Percentiles rank a stretch among this genome's conserved stretches.
These are phyloP conservation scores for Bolboschoenus planiculmis DNA, from an alignment of 176 grass and related monocot species.

Conservation along the genomic window DNA sequence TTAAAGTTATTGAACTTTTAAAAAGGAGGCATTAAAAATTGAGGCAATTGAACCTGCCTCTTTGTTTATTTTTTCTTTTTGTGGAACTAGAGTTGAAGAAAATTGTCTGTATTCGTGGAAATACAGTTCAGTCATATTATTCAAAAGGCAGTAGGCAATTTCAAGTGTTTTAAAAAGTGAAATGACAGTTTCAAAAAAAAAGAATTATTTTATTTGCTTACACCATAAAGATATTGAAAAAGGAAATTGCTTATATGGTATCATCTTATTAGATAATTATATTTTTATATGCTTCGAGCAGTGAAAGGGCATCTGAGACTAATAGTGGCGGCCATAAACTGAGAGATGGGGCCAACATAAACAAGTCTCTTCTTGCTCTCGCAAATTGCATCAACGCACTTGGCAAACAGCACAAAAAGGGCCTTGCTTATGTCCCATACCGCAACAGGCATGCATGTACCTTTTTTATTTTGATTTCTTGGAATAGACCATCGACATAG, in stretches of 20 bases:
- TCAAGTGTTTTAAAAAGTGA: not conserved
- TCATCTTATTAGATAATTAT: slow-evolving; percentile 7
- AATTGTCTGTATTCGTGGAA: not conserved
- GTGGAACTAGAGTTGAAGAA: not conserved
- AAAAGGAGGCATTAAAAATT: not conserved
- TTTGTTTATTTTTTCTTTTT: not conserved
- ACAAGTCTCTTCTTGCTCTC: slow-evolving; percentile 81
- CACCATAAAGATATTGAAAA: not conserved
- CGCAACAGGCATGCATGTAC: slow-evolving; percentile 65
- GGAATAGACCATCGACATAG: not conserved
- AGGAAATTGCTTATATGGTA: not conserved
- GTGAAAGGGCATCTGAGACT: slow-evolving; percentile 95
- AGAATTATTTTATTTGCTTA: not conserved
- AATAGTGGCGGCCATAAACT: slow-evolving; percentile 92
- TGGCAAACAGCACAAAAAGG: slow-evolving; percentile 98
- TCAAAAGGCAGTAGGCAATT: not conserved
- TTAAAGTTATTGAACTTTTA: not conserved
- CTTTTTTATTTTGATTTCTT: not conserved
- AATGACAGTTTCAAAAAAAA: not conserved
- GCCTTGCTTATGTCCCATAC: slow-evolving; percentile 98
- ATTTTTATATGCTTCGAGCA: slow-evolving; percentile 28
- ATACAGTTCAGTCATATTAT: not conserved
- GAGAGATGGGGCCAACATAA: slow-evolving; percentile 98
- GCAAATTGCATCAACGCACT: slow-evolving; percentile 99
- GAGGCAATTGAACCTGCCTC: not conserved